Conservation (phyloP, 306 rosid genomes). For the Corylus americana region DNA sequence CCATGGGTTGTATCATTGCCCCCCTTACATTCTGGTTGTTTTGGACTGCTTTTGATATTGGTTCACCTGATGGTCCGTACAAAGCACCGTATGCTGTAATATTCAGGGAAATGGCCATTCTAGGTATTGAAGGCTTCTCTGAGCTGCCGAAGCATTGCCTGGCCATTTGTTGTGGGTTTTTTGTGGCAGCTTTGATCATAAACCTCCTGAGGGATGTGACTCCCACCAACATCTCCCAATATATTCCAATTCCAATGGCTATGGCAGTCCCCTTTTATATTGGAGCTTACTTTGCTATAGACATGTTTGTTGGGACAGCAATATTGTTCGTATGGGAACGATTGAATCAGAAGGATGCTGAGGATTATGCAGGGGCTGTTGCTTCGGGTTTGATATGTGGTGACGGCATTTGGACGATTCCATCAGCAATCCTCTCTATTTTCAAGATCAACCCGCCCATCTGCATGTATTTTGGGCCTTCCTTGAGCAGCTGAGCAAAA, state of each 20-base stretch:
- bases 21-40: constrained; percentile 97
- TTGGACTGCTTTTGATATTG: constrained; percentile 93
- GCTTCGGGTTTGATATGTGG: constrained; percentile 96
- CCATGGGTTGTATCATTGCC: constrained; percentile 91
- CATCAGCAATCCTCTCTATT: constrained; percentile 85
- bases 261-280: constrained; percentile 92
- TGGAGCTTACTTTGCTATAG: constrained; percentile 90
- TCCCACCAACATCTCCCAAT: constrained; percentile 69
- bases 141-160: constrained; percentile 89
- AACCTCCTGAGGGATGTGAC: constrained; percentile 71
- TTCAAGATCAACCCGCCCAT: constrained; percentile 82
- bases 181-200: constrained; percentile 64
- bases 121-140: constrained; percentile 84
- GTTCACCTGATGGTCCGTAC: constrained; percentile 85
- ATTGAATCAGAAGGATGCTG: constrained; percentile 70
- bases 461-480: constrained; percentile 93
- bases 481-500: constrained; percentile 46
- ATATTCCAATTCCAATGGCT: constrained; percentile 92
- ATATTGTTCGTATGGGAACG: constrained; percentile 80
- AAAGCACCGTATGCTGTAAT: constrained; percentile 92
- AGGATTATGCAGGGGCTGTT: constrained; percentile 87
- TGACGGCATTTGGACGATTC: constrained; percentile 97
- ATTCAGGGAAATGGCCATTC: constrained; percentile 91
- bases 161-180: constrained; percentile 71
- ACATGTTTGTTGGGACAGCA: constrained; percentile 87